These are phyloP conservation scores for Fusarium pseudograminearum DNA, from an alignment of 2,329 filamentous ascomycete genomes.

Conservation along the genomic window DNA sequence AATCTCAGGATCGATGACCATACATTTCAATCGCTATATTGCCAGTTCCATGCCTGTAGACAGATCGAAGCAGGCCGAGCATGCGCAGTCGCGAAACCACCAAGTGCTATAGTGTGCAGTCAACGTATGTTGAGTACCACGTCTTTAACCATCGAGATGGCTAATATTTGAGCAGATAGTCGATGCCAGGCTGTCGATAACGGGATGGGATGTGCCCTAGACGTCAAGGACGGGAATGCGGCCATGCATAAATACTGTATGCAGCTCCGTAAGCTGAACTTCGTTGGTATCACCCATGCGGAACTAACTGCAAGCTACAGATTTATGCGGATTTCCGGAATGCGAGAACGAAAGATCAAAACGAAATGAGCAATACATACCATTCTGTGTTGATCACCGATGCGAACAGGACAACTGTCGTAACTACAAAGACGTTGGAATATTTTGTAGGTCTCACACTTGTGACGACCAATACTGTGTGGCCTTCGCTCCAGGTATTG, in stretches of 20 bases:
- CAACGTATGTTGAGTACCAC: conserved; percentile 41
- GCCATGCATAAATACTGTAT: conserved; percentile 40
- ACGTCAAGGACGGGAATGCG: conserved; percentile 39
- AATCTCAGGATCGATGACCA: conserved; percentile 31
- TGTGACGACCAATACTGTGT: conserved; percentile 45
- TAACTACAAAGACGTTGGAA: conserved; percentile 26
- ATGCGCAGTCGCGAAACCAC: conserved; percentile 41
- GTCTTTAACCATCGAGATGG: background rate
- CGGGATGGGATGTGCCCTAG: conserved; percentile 40
- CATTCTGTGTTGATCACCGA: conserved; percentile 48
- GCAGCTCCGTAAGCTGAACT: conserved; percentile 41
- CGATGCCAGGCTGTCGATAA: conserved; percentile 42
- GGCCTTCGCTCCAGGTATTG: conserved; percentile 38
- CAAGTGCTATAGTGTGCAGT: conserved; percentile 38
- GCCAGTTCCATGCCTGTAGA: conserved; percentile 46
- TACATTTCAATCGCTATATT: conserved; percentile 39
- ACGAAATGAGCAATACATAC: conserved; percentile 35
- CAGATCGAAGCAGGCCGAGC: conserved; percentile 39
- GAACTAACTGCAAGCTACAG: conserved; percentile 31
- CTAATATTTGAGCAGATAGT: conserved; percentile 38
- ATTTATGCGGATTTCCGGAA: conserved; percentile 45
- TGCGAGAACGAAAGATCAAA: conserved; percentile 43
- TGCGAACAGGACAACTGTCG: conserved; percentile 45
- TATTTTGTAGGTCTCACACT: conserved; percentile 47
- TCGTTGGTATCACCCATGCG: too few species aligned